Conservation (phyloP, 176 grass and related monocot genomes). For the Juncus effusus region DNA sequence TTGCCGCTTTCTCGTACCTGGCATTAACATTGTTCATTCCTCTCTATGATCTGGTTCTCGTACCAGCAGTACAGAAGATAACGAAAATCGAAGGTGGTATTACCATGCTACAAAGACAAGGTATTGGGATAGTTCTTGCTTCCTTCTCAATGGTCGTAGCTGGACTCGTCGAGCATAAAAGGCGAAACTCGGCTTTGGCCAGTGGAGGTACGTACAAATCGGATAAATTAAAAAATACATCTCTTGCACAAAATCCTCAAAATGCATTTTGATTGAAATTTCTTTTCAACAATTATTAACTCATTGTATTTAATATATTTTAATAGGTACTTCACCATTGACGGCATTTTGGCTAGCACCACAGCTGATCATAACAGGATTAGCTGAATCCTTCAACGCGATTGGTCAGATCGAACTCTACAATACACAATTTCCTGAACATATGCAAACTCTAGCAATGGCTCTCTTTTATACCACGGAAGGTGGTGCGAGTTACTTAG, state of each 20-base stretch:
- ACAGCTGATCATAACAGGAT: constrained; percentile 58
- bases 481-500: constrained; percentile 59
- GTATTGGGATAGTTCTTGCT: constrained; percentile 38
- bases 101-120: constrained; percentile 76
- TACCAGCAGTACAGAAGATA: constrained; percentile 42
- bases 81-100: constrained; percentile 58
- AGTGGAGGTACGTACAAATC: constrained; percentile 31
- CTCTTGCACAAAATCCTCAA: too few relatives aligned
- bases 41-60: constrained; percentile 55
- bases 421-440: constrained; percentile 79
- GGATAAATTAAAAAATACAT: too few relatives aligned
- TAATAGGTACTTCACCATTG: constrained; percentile 33
- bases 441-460: constrained; percentile 60
- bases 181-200: constrained; percentile 54
- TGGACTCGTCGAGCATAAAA: constrained; percentile 44
- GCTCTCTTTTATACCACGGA: constrained; percentile 47
- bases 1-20: constrained; percentile 45
- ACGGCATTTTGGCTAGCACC: constrained; percentile 66
- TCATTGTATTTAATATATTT: too few relatives aligned
- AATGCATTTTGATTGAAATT: too few relatives aligned
- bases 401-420: constrained; percentile 84
- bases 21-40: constrained; percentile 50
- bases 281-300: too few relatives aligned
- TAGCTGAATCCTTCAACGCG: constrained; percentile 52
- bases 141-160: constrained; percentile 66